phyloP scores from a whole-genome alignment of 2,329 filamentous ascomycete genomes.

The Ilyonectria destructans region DNA sequence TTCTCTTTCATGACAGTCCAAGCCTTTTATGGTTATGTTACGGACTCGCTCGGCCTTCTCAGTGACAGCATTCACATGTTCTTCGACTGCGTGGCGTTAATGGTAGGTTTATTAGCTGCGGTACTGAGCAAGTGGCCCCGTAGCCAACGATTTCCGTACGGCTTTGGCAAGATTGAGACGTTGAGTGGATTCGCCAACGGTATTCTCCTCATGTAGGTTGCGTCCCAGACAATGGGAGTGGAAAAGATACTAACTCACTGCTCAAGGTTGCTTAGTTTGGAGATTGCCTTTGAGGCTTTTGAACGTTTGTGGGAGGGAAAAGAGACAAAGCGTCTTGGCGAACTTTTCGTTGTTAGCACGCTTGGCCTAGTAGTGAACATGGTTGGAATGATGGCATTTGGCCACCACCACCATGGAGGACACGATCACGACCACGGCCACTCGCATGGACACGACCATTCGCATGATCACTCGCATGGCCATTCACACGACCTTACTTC shows the following conservation, averaged over 20 bases:
- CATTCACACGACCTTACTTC: constrained; percentile 55
- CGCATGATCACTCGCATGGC: constrained; percentile 60
- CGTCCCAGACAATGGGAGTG: constrained; percentile 2
- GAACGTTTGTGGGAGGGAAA: constrained; percentile 89
- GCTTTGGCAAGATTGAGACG: constrained; percentile 97
- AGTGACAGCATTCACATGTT: constrained; percentile 99
- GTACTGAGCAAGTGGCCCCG: constrained; percentile 98
- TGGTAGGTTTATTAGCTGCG: constrained; percentile 90
- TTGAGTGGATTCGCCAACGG: constrained; percentile 97
- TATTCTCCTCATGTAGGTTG: constrained; percentile 86
- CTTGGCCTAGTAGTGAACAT: constrained; percentile 92
- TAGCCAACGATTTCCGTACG: constrained; percentile 91
- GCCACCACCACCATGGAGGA: constrained; percentile 72
- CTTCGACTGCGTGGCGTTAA: constrained; percentile 94
- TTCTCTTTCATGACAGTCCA: constrained; percentile 96
- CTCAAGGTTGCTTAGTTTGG: constrained; percentile 87
- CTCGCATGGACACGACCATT: constrained; percentile 39
- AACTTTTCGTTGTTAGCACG: constrained; percentile 90
- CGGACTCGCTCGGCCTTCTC: constrained; percentile 93
- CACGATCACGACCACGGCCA: constrained; percentile 53
- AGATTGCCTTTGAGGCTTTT: constrained; percentile 95
- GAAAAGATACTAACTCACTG: constrained; percentile 31
- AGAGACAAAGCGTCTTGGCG: constrained; percentile 86
- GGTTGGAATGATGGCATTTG: constrained; percentile 91
- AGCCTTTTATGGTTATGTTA: constrained; percentile 93